phyloP scores from a whole-genome alignment of 2,329 filamentous ascomycete species.

The Dactylella cylindrospora region DNA sequence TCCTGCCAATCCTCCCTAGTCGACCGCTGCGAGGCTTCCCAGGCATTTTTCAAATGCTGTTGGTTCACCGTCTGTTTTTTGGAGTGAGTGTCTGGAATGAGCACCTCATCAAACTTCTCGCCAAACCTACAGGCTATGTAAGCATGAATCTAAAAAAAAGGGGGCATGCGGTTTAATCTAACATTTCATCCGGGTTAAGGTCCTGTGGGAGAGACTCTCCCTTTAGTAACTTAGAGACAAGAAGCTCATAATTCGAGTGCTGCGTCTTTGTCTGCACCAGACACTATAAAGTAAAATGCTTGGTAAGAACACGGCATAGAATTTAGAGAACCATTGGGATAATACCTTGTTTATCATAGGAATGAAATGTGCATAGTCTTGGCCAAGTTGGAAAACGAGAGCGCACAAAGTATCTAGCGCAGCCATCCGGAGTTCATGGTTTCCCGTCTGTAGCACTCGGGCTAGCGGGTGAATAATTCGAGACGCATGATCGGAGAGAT shows the following conservation, averaged over 20 bases:
- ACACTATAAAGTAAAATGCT: constrained; percentile 51
- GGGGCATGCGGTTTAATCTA: no score
- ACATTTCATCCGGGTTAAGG: constrained; percentile 73
- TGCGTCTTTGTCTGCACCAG: constrained; percentile 77
- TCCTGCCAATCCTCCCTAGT: constrained; percentile 99
- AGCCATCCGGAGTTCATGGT: constrained; percentile 72
- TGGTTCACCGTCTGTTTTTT: constrained; percentile 98
- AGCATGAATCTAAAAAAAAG: neutral
- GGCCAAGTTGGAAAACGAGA: constrained; percentile 91
- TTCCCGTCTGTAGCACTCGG: constrained; percentile 72
- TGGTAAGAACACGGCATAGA: neutral
- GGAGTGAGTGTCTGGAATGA: constrained; percentile 77
- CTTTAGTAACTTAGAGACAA: constrained; percentile 89
- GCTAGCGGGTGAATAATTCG: constrained; percentile 94
- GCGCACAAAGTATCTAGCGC: constrained; percentile 93
- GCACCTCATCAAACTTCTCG: constrained; percentile 75
- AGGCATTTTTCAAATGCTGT: constrained; percentile 92
- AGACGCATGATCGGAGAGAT: constrained; percentile 93
- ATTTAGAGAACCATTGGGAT: neutral
- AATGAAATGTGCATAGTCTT: constrained; percentile 92
- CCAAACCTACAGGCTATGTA: constrained; percentile 58
- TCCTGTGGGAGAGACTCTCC: constrained; percentile 94
- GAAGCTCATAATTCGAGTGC: constrained; percentile 86
- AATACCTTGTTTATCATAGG: constrained; percentile 82
- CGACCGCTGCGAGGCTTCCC: constrained; percentile 95